Conservation (phyloP, 1,284 basidiomycete species). For the Cutaneotrichosporon arboriforme region DNA sequence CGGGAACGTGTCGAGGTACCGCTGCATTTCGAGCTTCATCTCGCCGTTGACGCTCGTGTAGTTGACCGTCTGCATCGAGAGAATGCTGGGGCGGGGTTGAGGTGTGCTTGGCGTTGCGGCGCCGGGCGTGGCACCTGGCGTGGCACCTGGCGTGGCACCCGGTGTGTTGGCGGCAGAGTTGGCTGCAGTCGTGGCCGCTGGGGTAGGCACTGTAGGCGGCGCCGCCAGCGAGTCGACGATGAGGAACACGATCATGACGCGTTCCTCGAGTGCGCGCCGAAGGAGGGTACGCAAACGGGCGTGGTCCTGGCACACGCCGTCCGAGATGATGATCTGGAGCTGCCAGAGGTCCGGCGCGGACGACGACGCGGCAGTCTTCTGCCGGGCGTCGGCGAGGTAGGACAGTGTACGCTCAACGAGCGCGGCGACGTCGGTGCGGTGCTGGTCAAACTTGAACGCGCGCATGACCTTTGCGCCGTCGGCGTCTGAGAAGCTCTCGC, state of each 20-base stretch:
- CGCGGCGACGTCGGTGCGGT: conserved; percentile 79
- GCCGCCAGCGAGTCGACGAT: conserved; percentile 74
- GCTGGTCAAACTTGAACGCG: conserved; percentile 85
- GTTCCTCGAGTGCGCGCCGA: conserved; percentile 80
- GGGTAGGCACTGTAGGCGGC: conserved; percentile 15
- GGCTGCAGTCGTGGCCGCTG: conserved; percentile 7
- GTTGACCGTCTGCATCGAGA: conserved; percentile 87
- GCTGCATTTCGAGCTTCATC: conserved; percentile 82
- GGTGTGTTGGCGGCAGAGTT: neutral
- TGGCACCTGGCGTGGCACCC: too few relatives aligned
- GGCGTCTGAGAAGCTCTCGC: conserved; percentile 69
- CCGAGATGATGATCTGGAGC: conserved; percentile 95
- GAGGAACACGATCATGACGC: conserved; percentile 95
- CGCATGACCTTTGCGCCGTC: conserved; percentile 74
- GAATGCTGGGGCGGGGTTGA: conserved; percentile 53
- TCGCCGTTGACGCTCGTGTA: conserved; percentile 78
- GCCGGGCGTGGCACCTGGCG: conserved; percentile 13
- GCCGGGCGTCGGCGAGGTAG: conserved; percentile 69
- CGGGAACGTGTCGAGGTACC: conserved; percentile 94
- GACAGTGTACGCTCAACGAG: conserved; percentile 78
- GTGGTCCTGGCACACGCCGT: conserved; percentile 97
- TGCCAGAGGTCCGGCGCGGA: conserved; percentile 84
- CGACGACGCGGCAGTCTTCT: conserved; percentile 56
- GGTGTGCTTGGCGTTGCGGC: conserved; percentile 11
- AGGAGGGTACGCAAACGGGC: conserved; percentile 73